A percentile compares a stretch with the other conserved stretches of the same genome.
These are phyloP conservation scores for Fusarium haematococcum DNA, from an alignment of 2,329 filamentous ascomycete genomes.

Conservation along the genomic window DNA sequence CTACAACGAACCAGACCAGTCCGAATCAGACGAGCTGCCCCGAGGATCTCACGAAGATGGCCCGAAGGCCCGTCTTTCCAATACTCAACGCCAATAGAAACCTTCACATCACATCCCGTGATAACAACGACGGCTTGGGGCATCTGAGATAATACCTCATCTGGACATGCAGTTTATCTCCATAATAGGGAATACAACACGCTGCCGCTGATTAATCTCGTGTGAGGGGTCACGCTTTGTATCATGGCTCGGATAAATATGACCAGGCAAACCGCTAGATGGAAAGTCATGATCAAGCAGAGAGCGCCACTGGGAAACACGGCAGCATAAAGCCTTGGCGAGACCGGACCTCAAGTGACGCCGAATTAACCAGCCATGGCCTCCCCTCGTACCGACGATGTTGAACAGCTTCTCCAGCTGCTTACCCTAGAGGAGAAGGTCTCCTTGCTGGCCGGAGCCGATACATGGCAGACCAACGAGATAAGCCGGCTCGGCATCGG, in stretches of 20 bases:
- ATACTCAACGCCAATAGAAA: not conserved
- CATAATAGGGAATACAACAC: not conserved
- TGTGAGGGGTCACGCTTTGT: not conserved
- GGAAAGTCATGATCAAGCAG: not conserved
- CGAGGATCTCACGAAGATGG: not conserved
- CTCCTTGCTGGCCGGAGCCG: slow-evolving; percentile 10
- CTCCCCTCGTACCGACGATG: not conserved
- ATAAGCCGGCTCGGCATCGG: slow-evolving; percentile 17
- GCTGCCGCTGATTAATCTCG: not conserved
- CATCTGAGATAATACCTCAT: not conserved
- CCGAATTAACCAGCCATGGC: not conserved
- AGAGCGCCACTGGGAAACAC: not conserved
- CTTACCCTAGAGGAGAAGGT: slow-evolving; percentile 21
- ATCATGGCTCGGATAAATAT: not conserved
- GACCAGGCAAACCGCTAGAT: not conserved
- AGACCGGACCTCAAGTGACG: not conserved
- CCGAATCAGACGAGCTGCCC: not conserved
- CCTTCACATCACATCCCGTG: not conserved
- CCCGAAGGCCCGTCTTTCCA: not conserved
- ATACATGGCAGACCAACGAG: slow-evolving; percentile 21
- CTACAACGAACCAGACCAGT: not conserved
- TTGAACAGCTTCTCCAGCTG: not conserved
- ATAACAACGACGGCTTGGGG: not conserved
- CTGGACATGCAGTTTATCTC: not conserved
- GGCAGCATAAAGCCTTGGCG: not conserved